Base-by-base conservation (phyloP, 164 flowering plant species). In the Piper longum region DNA sequence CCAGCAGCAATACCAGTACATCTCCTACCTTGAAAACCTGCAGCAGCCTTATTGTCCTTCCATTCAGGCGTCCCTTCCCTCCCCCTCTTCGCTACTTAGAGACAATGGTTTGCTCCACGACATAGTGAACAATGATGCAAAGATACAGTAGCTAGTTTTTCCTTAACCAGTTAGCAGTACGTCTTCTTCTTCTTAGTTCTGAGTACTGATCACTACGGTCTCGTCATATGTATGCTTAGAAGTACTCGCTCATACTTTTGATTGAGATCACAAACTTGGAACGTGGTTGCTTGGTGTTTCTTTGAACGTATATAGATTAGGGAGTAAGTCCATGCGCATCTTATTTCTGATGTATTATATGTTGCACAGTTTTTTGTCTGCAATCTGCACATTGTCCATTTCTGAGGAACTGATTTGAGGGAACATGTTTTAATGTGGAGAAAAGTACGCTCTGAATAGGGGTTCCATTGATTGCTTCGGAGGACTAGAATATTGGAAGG, bases 101-200 rank as follows among this genome's bases (percentile, higher is more conserved):
- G 96, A 87, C 62, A 70, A 83, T 65, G 93, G 95, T 4, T 85
- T 89, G 43, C 89, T 89, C 61, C 81, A 85, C 59, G 96, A 89
- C 54, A 83, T 88, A 3, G 73, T 87, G 57, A 86, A 88, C 0
- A 67, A 86, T 0, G 80, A 74, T 70, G 68, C 78, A 74, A 65
- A 70, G 16, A 77, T 70, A 62, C 78, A 79, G 69, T 74, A 74
- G 68, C 58, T 65, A 65, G 65, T 36, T 54, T 26, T 52, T 43
- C 18, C 40, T 61, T 54, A 67, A 71, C 75, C 67, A 71, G 67
- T 75, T 56, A 64, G 65, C 2, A 9, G 57, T 44, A 26, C 36
- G 36, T 26, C 36, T 1, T 26, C 36, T 26, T 9, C 2, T 48
- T 48, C 52, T 48, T 48, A 12, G 9, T 26, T 0, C 36, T 26